A percentile compares a stretch with the other conserved stretches of the same genome.
These are phyloP conservation scores for Amanita muscaria DNA, from an alignment of 768 basidiomycete species.

Conservation along the genomic window DNA sequence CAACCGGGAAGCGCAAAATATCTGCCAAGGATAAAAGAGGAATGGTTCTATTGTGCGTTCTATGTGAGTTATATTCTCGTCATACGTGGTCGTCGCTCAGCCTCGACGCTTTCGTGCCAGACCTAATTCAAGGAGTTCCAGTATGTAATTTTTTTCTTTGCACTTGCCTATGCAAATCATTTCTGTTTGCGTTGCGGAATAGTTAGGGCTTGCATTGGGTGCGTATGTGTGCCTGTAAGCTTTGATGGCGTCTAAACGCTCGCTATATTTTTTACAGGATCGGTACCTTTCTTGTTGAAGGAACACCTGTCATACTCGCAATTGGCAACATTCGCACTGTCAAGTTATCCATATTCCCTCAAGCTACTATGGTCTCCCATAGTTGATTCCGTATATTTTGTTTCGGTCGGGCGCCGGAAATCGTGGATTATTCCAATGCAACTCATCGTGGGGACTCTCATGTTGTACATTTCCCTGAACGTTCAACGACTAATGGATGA, in stretches of 20 bases:
- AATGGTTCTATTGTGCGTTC: constrained; percentile 75
- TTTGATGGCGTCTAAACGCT: background rate
- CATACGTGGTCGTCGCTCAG: background rate
- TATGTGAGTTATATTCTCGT: constrained; percentile 53
- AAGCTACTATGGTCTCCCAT: constrained; percentile 97
- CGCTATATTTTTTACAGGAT: constrained; percentile 65
- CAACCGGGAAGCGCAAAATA: constrained; percentile 42
- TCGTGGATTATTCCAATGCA: constrained; percentile 99
- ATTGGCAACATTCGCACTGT: constrained; percentile 87
- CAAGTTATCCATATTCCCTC: constrained; percentile 92
- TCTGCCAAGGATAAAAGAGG: constrained; percentile 74
- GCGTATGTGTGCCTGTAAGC: constrained; percentile 12
- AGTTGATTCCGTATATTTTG: constrained; percentile 83
- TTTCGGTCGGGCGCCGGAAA: constrained; percentile 85
- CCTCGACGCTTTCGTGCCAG: constrained; percentile 25
- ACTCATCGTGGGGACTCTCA: constrained; percentile 73
- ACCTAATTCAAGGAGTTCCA: constrained; percentile 83
- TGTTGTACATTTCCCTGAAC: constrained; percentile 70
- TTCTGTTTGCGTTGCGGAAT: background rate
- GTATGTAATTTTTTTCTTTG: constrained; percentile 36
- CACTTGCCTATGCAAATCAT: constrained; percentile 7
- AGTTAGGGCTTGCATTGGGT: constrained; percentile 90
- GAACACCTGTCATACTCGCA: constrained; percentile 96
- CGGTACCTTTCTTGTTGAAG: constrained; percentile 91
- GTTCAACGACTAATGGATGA: constrained; percentile 71